phyloP scores from a whole-genome alignment of 805 yeast genomes.

The Starmerella bombicola region DNA sequence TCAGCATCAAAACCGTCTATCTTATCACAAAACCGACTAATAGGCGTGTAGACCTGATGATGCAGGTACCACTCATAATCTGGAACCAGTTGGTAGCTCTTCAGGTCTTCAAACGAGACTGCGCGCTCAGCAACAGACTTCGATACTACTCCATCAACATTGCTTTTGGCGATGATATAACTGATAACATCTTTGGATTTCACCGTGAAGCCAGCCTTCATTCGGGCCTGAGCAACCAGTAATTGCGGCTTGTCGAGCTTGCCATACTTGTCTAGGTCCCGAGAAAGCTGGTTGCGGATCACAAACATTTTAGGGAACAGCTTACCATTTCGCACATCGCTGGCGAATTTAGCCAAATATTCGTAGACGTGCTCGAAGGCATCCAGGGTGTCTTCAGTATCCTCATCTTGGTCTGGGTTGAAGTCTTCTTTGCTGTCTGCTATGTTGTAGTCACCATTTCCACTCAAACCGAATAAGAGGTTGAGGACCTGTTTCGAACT shows the following conservation, averaged over 20 bases:
- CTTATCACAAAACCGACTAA: slow-evolving; percentile 71
- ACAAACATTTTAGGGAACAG: slow-evolving; percentile 55
- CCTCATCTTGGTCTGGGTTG: neutral
- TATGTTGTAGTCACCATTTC: slow-evolving; percentile 43
- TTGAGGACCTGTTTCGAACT: slow-evolving; percentile 57
- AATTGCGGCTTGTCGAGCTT: slow-evolving; percentile 46
- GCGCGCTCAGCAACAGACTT: slow-evolving; percentile 65
- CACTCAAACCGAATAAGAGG: slow-evolving; percentile 22
- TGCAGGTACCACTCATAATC: slow-evolving; percentile 73
- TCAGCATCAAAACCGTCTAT: slow-evolving; percentile 78
- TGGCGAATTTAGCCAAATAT: slow-evolving; percentile 50
- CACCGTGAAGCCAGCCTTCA: slow-evolving; percentile 72
- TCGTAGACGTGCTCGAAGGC: slow-evolving; percentile 12
- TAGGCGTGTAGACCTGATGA: slow-evolving; percentile 81
- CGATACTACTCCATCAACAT: slow-evolving; percentile 24
- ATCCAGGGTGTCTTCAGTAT: slow-evolving; percentile 8
- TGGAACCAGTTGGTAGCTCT: slow-evolving; percentile 42
- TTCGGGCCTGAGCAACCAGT: slow-evolving; percentile 73
- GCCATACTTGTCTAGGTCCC: slow-evolving; percentile 75
- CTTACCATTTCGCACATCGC: slow-evolving; percentile 46
- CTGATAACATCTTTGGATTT: slow-evolving; percentile 86
- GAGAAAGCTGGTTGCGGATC: slow-evolving; percentile 78
- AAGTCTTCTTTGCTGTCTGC: neutral
- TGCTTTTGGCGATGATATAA: slow-evolving; percentile 57
- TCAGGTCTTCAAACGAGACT: slow-evolving; percentile 61